Conservation (phyloP, 805 yeast genomes). For the Sugiyamaella floridensis region DNA sequence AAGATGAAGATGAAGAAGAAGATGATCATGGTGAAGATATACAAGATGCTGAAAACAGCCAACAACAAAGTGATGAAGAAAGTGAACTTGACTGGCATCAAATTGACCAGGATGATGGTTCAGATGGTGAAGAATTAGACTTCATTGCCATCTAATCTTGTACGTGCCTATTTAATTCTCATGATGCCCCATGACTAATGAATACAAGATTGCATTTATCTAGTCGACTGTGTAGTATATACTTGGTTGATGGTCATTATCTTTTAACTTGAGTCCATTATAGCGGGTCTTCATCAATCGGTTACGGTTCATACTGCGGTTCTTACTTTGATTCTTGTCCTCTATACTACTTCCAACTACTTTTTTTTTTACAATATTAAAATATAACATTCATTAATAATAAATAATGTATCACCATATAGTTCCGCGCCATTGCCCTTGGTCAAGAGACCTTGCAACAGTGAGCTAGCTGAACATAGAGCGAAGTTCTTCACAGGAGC, state of each 20-base stretch:
- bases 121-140: constrained; percentile 5
- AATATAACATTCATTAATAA: constrained; percentile 1
- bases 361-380: neutral
- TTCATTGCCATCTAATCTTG: neutral
- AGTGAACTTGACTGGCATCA: constrained; percentile 18
- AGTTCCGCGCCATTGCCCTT: constrained; percentile 20
- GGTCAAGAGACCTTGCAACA: constrained; percentile 5
- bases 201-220: neutral
- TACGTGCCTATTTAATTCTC: neutral
- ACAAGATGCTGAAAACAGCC: constrained; percentile 14
- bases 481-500: constrained; percentile 32
- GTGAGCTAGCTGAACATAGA: constrained; percentile 24
- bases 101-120: constrained; percentile 16
- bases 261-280: no score
- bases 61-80: constrained; percentile 10
- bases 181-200: neutral
- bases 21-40: constrained; percentile 15
- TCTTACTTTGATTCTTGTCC: no score
- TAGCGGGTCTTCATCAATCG: no score
- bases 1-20: constrained; percentile 14
- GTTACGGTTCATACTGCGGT: no score
- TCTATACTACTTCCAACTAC: neutral
- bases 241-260: no score
- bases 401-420: constrained; percentile 28
- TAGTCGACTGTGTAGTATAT: neutral